Evolutionary conservation across 2,329 filamentous ascomycete genomes (phyloP).

Genomic region (Helotiales sp.): DNA sequence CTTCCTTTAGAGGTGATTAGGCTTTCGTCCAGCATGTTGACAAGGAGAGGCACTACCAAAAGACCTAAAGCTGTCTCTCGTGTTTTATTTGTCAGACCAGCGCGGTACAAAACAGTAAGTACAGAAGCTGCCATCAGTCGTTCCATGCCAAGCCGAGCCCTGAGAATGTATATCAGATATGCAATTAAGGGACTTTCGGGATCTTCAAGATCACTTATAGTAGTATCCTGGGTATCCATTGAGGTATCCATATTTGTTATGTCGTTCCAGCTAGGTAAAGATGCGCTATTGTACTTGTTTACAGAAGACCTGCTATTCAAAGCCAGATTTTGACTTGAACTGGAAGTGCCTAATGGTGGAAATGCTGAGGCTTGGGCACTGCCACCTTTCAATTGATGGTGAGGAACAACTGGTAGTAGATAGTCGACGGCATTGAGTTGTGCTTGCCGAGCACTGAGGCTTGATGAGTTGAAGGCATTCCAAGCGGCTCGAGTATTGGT

Average conservation of each 20-base stretch:
- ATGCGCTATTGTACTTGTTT: slow-evolving; percentile 22
- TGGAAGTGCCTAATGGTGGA: slow-evolving; percentile 51
- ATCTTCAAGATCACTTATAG: slow-evolving; percentile 50
- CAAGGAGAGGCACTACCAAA: slow-evolving; percentile 69
- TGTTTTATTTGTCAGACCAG: slow-evolving; percentile 63
- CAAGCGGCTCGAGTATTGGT: slow-evolving; percentile 51
- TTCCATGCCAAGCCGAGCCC: slow-evolving; percentile 56
- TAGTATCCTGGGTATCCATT: slow-evolving; percentile 15
- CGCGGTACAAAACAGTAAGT: slow-evolving; percentile 67
- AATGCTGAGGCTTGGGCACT: slow-evolving; percentile 46
- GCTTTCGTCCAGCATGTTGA: slow-evolving; percentile 61
- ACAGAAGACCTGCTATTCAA: slow-evolving; percentile 22
- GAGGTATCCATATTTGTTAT: slow-evolving; percentile 15
- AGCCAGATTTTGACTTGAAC: slow-evolving; percentile 39
- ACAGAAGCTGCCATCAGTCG: slow-evolving; percentile 69
- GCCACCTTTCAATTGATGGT: slow-evolving; percentile 40
- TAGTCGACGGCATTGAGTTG: slow-evolving; percentile 61
- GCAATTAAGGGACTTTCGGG: slow-evolving; percentile 70
- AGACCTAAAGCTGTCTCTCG: slow-evolving; percentile 65
- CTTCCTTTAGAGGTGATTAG: slow-evolving; percentile 41
- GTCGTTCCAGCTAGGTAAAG: slow-evolving; percentile 25
- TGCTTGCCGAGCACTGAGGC: slow-evolving; percentile 37
- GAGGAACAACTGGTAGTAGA: slow-evolving; percentile 58
- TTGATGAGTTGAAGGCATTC: slow-evolving; percentile 53
- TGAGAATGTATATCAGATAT: slow-evolving; percentile 68